Percentiles rank a stretch among this genome's conserved stretches.
phyloP scores from a whole-genome alignment of 768 basidiomycete genomes.

The Tulasnella sp. region DNA sequence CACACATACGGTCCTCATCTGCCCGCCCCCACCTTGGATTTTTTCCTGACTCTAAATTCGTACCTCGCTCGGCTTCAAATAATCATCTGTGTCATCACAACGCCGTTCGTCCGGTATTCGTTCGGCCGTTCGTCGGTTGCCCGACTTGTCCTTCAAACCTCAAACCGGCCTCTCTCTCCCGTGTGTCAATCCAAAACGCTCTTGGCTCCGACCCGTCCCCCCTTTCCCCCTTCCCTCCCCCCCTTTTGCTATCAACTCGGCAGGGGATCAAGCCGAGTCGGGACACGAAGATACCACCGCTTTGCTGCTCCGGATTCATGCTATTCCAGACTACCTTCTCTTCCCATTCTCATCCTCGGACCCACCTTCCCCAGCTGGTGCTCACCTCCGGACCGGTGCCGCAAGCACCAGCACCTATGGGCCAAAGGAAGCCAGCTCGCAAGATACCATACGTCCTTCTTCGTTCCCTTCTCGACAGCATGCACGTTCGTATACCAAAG shows the following conservation, averaged over 20 bases:
- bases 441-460: conserved; percentile 6
- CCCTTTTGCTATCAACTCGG: neutral
- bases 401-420: neutral
- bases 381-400: neutral
- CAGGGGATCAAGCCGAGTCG: neutral
- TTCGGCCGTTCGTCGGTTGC: neutral
- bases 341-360: conserved; percentile 16
- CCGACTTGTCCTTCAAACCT: neutral
- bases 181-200: neutral
- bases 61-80: neutral
- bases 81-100: neutral
- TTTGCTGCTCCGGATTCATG: neutral
- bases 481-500: neutral
- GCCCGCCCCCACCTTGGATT: neutral
- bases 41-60: neutral
- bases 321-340: conserved; percentile 1
- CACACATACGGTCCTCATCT: conserved; percentile 9
- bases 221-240: too few relatives aligned
- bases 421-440: conserved; percentile 4
- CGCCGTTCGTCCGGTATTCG: neutral
- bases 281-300: conserved; percentile 3
- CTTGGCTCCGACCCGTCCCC: neutral
- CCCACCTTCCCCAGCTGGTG: conserved; percentile 10
- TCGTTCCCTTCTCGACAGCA: neutral
- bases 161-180: neutral